Evolutionary conservation across 2,329 filamentous ascomycete species (phyloP), one percentile per base, ranked within the genome.

Genomic region (Lachnellula suecica): DNA sequence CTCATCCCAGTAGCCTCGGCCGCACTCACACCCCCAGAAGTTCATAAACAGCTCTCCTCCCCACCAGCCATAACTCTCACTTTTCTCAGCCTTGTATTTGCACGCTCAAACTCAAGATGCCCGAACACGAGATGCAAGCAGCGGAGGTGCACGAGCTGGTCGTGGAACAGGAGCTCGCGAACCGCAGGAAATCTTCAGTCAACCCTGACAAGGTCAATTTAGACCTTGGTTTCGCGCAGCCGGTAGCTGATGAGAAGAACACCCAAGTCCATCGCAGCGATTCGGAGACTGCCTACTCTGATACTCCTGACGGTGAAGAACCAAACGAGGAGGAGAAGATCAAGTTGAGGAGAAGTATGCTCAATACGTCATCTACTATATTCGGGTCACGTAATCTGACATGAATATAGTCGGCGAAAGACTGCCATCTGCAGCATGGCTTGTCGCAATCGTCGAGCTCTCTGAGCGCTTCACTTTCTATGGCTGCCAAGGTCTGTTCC

Each of bases 391-490:
- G 15, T 15, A 29, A 29, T 24, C 29, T 40, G 17, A 41, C 9
- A 17, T 11, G 7, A 9, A 34, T 8, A 25, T n/a, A 56, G 52
- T 55, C 40, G 54, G 52, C 19, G 55, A 57, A 20, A 53, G 38
- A 25, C 43, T 59, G 7, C 55, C 57, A 6, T 15, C 51, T 27
- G 22, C 53, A 17, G 51, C 55, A 20, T 58, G 58, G 52, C 82
- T 78, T 9, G 75, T 86, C 46, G 81, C 79, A 1, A 79, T 85
- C 59, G 76, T 85, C 44, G 83, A 86, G 68, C 66, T 85, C 44
- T 84, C 80, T 66, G 83, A 86, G 67, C 76, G 82, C 17, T 85
- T 85, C 63, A 79, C 80, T 4, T 87, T 83, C 71, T 86, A 85
- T 62, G 84, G 84, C 35, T 82, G 79, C 8, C 81, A 78, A 15